Base-by-base conservation (phyloP, 805 yeast genomes). In the Candida berthetii region DNA sequence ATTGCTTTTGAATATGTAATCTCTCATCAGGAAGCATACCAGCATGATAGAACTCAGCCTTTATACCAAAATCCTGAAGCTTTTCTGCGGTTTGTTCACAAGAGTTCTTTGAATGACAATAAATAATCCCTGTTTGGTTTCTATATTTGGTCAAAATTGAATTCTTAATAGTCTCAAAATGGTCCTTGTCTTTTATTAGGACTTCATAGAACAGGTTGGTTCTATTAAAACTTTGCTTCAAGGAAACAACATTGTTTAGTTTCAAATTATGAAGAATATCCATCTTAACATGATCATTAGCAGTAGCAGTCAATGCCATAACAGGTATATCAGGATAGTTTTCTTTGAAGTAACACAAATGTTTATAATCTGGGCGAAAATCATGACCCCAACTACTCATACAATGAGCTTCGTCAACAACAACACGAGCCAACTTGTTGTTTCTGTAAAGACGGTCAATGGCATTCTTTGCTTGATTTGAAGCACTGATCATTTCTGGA, bases 331-430 rank as follows among this genome's bases (percentile, higher is more conserved):
- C 74, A 0, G 96, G 95, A 56, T 75, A 93, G 38, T 77, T 73
- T 16, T 65, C 61, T 54, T 88, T 88, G 61, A 93, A 85, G 48
- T 71, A 74, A 29, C 79, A 77, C 55, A 93, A 69, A 10, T 82
- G 84, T 53, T 89, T 86, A 65, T 93, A 93, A 61, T 93, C 98
- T 0, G 98, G 97, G 40, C 99, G 72, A 61, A 93, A 93, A 62
- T 93, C 99, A 62, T 93, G 99, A 17, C 99, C 99, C 99, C 99
- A 93, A 10, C 95, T 84, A 40, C 96, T 87, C 36, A 93, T 95
- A 72, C 99, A 93, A 64, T 93, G 99, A 0, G 99, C 99, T 58
- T 88, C 99, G 64, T 93, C 99, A 36, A 93, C 88, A 10, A 93
- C 96, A 31, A 93, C 73, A 41, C 98, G 69, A 0, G 97, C 96